These are phyloP conservation scores for Phialophora macrospora DNA, from an alignment of 2,329 filamentous ascomycete species.

Conservation along the genomic window DNA sequence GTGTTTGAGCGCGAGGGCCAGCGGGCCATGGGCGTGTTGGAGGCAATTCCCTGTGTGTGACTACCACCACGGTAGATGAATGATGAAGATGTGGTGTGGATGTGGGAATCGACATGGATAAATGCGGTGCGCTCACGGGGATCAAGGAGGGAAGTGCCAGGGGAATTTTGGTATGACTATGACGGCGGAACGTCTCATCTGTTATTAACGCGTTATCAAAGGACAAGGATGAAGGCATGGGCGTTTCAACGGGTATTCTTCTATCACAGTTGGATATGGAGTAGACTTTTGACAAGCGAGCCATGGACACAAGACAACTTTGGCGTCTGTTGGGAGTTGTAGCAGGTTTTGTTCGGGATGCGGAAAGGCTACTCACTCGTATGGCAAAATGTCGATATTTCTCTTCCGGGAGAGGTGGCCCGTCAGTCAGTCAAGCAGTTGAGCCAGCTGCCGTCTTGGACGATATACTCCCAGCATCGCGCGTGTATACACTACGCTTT, in stretches of 20 bases:
- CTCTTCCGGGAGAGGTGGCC: too few species aligned
- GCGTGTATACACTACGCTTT: too few species aligned
- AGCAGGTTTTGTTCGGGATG: too few species aligned
- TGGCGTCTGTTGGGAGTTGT: too few species aligned
- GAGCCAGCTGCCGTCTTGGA: too few species aligned
- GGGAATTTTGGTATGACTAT: not conserved
- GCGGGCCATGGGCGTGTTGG: conserved; percentile 75
- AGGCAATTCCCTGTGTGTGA: conserved; percentile 66
- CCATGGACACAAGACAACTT: too few species aligned
- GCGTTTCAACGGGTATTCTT: not conserved
- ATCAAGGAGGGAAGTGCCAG: not conserved
- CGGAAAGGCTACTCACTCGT: too few species aligned
- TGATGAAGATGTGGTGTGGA: not conserved
- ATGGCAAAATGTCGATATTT: too few species aligned
- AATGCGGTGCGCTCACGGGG: not conserved
- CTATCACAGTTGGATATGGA: not conserved
- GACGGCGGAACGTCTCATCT: not conserved
- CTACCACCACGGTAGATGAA: not conserved
- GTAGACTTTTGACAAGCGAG: too few species aligned
- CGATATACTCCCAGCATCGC: too few species aligned
- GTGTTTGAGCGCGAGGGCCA: conserved; percentile 83
- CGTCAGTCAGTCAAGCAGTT: too few species aligned
- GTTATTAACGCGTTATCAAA: not conserved
- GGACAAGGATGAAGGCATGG: not conserved
- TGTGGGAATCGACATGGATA: not conserved